Percentiles rank a stretch among this genome's conserved stretches.
Evolutionary conservation across 495 filamentous ascomycete species (phyloP).

Genomic region (Bombardia bombarda): DNA sequence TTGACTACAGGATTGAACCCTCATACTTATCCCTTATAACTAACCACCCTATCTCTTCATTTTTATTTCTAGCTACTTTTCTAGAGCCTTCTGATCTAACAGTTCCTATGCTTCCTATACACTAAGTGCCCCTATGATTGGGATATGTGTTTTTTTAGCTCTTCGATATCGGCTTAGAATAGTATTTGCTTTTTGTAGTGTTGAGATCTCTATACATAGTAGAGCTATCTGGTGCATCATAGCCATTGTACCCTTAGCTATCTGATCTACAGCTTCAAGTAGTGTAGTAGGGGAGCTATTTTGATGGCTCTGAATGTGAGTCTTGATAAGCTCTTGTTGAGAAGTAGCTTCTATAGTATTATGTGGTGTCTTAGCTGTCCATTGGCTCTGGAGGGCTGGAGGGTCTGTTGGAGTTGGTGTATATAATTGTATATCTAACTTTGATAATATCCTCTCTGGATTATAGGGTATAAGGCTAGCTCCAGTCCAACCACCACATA

Average conservation of each 20-base stretch:
- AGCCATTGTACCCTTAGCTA: neutral
- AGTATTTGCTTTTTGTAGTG: neutral
- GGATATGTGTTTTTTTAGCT: neutral
- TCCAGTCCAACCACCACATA: constrained; percentile 3
- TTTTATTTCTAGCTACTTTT: no score
- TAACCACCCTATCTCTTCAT: no score
- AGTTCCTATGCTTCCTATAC: neutral
- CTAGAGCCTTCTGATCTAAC: no score
- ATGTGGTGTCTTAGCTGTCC: constrained; percentile 6
- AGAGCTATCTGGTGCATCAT: neutral
- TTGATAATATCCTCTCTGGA: constrained; percentile 7
- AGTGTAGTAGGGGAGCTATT: neutral
- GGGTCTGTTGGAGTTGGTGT: neutral
- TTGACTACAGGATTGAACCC: no score
- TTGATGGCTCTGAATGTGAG: constrained; percentile 1
- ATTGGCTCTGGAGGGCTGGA: neutral
- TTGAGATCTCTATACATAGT: neutral
- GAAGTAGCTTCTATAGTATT: constrained; percentile 6
- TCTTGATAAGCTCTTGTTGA: constrained; percentile 8
- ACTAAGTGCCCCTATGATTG: neutral
- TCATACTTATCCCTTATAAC: no score
- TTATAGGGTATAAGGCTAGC: constrained; percentile 5
- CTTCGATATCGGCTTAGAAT: neutral
- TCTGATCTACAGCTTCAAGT: neutral
- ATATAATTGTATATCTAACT: neutral